Evolutionary conservation across 129 eudicot genomes (phyloP).

Genomic region (Lactuca sativa): DNA sequence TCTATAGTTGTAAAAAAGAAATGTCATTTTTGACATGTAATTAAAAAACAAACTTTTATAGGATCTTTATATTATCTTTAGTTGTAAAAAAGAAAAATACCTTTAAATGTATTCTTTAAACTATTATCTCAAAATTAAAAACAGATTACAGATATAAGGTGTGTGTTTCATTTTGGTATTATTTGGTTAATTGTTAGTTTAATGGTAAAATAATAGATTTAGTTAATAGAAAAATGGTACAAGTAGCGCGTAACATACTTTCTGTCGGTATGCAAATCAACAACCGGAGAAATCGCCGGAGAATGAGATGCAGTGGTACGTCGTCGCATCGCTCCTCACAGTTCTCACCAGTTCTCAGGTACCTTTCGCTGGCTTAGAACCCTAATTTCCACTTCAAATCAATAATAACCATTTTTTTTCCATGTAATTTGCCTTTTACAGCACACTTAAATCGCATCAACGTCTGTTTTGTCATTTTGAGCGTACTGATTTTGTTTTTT

Average conservation of each 20-base stretch:
- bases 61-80: too few species aligned
- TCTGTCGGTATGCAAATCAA: conserved; percentile 24
- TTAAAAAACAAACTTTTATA: too few species aligned
- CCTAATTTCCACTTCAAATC: conserved; percentile 22
- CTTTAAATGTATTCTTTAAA: neutral
- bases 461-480: neutral
- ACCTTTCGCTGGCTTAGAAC: conserved; percentile 8
- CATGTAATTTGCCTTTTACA: neutral
- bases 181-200: neutral
- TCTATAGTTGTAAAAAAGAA: too few species aligned
- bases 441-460: conserved; percentile 3
- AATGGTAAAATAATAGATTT: neutral
- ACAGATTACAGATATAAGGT: neutral
- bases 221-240: neutral
- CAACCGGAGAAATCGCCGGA: conserved; percentile 21
- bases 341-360: conserved; percentile 98
- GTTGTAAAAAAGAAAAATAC: neutral
- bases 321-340: conserved; percentile 92
- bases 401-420: neutral
- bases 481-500: neutral
- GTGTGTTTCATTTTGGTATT: neutral
- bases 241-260: conserved; percentile 10
- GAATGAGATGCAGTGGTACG: conserved; percentile 95
- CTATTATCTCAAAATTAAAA: too few species aligned
- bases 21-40: neutral